Conservation (phyloP, 257 asterid genomes). For the Solanum medicagineum region DNA sequence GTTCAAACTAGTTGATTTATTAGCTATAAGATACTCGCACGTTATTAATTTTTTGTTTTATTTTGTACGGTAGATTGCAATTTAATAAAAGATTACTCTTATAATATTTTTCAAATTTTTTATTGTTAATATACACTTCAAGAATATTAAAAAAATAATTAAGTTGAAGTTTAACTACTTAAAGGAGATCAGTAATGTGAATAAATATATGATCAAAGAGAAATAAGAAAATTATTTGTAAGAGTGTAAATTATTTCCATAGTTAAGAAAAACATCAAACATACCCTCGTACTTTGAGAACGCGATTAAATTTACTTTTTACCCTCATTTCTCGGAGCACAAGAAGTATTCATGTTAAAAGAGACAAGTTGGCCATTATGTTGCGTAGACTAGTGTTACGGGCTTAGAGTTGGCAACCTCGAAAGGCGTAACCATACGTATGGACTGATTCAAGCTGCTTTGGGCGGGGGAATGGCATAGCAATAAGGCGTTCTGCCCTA, state of each 20-base stretch:
- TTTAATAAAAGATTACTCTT: not conserved
- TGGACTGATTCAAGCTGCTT: too few relatives aligned
- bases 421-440: too few relatives aligned
- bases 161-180: not conserved
- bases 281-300: too few relatives aligned
- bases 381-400: too few relatives aligned
- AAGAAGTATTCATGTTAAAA: too few relatives aligned
- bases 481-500: too few relatives aligned
- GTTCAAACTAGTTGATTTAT: not conserved
- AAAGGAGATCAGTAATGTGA: not conserved
- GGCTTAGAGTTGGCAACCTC: too few relatives aligned
- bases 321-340: too few relatives aligned
- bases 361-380: too few relatives aligned
- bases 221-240: not conserved
- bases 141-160: not conserved
- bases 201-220: not conserved
- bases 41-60: not conserved
- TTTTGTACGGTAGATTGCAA: not conserved
- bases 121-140: not conserved
- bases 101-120: not conserved
- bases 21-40: not conserved
- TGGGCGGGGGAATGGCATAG: too few relatives aligned
- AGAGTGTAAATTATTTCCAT: not conserved
- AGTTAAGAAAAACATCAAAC: too few relatives aligned
- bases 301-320: too few relatives aligned